A percentile compares a stretch with the other conserved stretches of the same genome.
phyloP scores from a whole-genome alignment of 768 basidiomycete genomes.

The Leccinum sublutescens region DNA sequence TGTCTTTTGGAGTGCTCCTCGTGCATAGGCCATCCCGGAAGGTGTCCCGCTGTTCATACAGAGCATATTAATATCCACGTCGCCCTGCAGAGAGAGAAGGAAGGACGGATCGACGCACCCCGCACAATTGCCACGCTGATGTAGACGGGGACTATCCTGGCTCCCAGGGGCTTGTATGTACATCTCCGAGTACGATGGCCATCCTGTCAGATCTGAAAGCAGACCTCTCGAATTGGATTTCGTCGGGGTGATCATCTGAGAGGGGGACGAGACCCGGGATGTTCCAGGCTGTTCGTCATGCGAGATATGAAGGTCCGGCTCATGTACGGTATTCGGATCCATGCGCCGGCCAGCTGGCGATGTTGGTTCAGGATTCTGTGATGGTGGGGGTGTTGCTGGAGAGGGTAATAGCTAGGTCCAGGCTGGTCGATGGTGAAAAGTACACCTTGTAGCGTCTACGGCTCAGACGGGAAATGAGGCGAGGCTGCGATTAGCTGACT shows the following conservation, averaged over 20 bases:
- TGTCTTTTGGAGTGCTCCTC: conserved; percentile 14
- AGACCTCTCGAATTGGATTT: conserved; percentile 9
- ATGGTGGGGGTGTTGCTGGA: background rate
- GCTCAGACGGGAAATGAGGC: conserved; percentile 11
- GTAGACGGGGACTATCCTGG: conserved; percentile 4
- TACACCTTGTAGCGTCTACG: too few relatives aligned
- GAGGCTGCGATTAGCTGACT: conserved; percentile 22
- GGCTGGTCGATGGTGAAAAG: conserved; percentile 11
- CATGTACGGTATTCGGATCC: conserved; percentile 4
- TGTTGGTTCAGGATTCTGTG: background rate
- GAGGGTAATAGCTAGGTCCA: background rate
- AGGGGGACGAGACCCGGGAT: conserved; percentile 2
- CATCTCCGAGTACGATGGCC: conserved; percentile 17
- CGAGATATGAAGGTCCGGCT: conserved; percentile 4
- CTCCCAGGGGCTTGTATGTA: conserved; percentile 15
- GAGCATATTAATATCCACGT: conserved; percentile 2
- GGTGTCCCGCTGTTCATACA: conserved; percentile 7
- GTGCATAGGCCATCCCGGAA: conserved; percentile 2
- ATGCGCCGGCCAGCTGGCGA: background rate
- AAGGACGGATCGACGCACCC: conserved; percentile 16
- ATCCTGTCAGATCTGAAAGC: conserved; percentile 14
- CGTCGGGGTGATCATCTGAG: conserved; percentile 12
- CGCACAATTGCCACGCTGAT: conserved; percentile 6
- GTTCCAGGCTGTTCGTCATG: conserved; percentile 1
- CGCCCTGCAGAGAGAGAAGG: background rate